A percentile compares a stretch with the other conserved stretches of the same genome.
These are phyloP conservation scores for Argentina anserina DNA, from an alignment of 306 rosid species.

Conservation along the genomic window DNA sequence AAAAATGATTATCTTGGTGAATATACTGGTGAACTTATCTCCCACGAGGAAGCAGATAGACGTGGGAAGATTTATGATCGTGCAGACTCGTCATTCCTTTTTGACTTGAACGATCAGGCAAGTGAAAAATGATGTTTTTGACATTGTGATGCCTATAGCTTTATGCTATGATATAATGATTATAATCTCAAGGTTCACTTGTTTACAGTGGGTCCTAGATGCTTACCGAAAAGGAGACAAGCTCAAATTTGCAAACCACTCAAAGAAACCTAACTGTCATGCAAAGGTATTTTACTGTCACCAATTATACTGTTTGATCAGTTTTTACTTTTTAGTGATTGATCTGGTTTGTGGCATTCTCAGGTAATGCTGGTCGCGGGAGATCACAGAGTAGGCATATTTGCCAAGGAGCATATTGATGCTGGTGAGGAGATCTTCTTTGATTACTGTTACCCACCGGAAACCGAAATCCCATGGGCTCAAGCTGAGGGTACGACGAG, in stretches of 20 bases:
- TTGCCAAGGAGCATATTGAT: conserved; percentile 90
- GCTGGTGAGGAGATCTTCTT: conserved; percentile 94
- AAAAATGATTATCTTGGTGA: conserved; percentile 96
- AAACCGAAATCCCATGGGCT: conserved; percentile 93
- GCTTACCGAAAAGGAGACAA: conserved; percentile 98
- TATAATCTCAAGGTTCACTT: conserved; percentile 21
- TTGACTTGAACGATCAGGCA: conserved; percentile 98
- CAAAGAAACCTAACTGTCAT: conserved; percentile 88
- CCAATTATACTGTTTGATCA: conserved; percentile 12
- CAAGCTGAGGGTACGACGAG: conserved; percentile 86
- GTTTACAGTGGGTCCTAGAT: conserved; percentile 84
- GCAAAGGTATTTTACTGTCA: conserved; percentile 59
- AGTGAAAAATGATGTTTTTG: conserved; percentile 23
- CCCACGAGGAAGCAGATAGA: conserved; percentile 95
- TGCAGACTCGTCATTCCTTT: conserved; percentile 94
- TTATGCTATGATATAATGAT: not conserved
- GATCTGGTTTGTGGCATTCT: conserved; percentile 23
- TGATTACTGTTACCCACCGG: conserved; percentile 87
- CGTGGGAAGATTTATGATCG: conserved; percentile 98
- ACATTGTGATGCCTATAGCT: not conserved
- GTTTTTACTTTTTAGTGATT: conserved; percentile 9
- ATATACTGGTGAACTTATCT: conserved; percentile 91
- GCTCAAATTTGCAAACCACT: conserved; percentile 97
- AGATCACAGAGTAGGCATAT: conserved; percentile 96
- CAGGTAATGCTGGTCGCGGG: conserved; percentile 97